Evolutionary conservation across 1,284 basidiomycete species (phyloP), one percentile per base, ranked within the genome.

Genomic region (Heliocybe sulcata): DNA sequence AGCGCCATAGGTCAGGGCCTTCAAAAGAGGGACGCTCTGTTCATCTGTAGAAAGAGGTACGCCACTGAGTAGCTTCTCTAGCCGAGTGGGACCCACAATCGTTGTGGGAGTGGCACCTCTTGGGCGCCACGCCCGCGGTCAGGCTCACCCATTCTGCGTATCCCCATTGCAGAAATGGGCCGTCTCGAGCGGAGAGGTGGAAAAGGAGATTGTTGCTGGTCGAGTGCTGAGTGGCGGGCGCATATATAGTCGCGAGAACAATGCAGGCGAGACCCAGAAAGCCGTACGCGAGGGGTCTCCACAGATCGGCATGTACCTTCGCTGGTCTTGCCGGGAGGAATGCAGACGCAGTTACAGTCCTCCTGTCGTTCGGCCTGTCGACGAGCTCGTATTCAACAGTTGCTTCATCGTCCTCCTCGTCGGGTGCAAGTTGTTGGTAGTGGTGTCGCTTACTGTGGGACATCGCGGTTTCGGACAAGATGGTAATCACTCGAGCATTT

Each of bases 41-140:
- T 72, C 75, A 61, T 77, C 73, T 75, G 38, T 42, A 6, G 8
- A 3, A 42, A 16, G 4, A 42, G 29, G 50, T 14, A 16, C 16
- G 42, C 6, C 14, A 51, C 22, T 52, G 20, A 49, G 51, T 23
- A 51, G 35, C 14, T 6, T 16, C 6, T 4, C 42, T 45, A 19
- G 42, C 42, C 38, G 27, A 25, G 47, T 20, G 47, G 23, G 23
- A 60, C 66, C 60, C 53, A 75, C 73, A 75, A 55, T 75, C 73
- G 58, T 77, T 77, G 57, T 77, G 74, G 0, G 73, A 74, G 60
- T 76, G 74, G 42, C 76, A 73, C 8, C 60, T 54, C 55, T 74
- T 74, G 1, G 74, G 74, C 11, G 74, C 64, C 33, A 76, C 71
- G 33, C 64, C 64, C 54, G 72, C 71, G 1, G 73, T 73, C 51